Evolutionary conservation across 1,139 yeast species (phyloP), one percentile per base, ranked within the genome.

Genomic region (Sporopachydermia cereana): DNA sequence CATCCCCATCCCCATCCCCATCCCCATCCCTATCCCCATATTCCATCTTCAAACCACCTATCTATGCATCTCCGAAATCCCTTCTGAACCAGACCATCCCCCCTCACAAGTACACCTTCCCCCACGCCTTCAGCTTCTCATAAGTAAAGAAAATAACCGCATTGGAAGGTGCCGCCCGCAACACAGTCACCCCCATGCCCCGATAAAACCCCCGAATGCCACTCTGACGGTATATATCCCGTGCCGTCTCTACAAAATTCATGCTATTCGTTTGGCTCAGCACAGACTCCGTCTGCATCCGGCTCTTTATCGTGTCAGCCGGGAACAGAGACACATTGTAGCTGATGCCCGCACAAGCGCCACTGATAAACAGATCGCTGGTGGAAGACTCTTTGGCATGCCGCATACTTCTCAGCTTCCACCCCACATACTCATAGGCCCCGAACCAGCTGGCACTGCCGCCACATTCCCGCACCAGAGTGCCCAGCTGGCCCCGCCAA

Each of bases 381-480:
- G 76, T 71, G 12, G 74, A 66, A 44, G 63, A 65, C 16, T 47
- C 50, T 36, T 59, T 64, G 25, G 57, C 49, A 23, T 53, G 49
- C 1, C 60, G 50, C 21, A 55, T 55, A 3, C 57, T 54, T 21
- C 53, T 52, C 45, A 80, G 66, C 24, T 60, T 53, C 3, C 61
- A 61, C 39, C 71, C 67, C 39, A 76, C 64, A 44, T 70, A 64
- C 58, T 86, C 96, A 59, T 86, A 86, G 29, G 91, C 76, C 0
- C 95, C 93, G 63, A 89, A 89, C 96, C 96, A 89, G 2, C 91
- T 79, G 2, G 95, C 85, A 1, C 96, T 84, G 3, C 97, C 97
- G 23, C 88, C 80, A 34, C 85, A 73, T 60, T 89, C 97, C 55
- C 97, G 72, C 2, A 84, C 52, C 47, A 86, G 64, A 0, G 97